These are phyloP conservation scores for Knufia fluminis DNA, from an alignment of 2,329 filamentous ascomycete genomes.

Conservation along the genomic window DNA sequence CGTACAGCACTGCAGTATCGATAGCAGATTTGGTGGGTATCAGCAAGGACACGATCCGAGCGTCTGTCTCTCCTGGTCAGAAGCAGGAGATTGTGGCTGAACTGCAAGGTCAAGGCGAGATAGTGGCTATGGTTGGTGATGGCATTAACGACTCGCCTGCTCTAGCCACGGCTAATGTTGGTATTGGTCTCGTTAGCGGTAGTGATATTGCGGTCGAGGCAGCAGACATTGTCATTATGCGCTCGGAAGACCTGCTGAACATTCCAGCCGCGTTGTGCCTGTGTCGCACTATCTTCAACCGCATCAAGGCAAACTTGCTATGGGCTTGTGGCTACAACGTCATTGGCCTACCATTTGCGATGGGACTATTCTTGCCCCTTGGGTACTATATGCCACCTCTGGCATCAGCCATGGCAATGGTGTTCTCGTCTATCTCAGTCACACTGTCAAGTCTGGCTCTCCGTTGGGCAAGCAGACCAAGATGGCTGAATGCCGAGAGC, in stretches of 20 bases:
- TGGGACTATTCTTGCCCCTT: slow-evolving; percentile 89
- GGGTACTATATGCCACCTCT: slow-evolving; percentile 75
- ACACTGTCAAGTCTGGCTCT: slow-evolving; percentile 74
- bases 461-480: slow-evolving; percentile 75
- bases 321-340: slow-evolving; percentile 94
- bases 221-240: slow-evolving; percentile 92
- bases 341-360: slow-evolving; percentile 85
- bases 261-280: slow-evolving; percentile 82
- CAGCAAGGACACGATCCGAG: slow-evolving; percentile 62
- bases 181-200: slow-evolving; percentile 83
- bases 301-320: slow-evolving; percentile 86
- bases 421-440: slow-evolving; percentile 85
- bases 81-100: slow-evolving; percentile 78
- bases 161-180: slow-evolving; percentile 81
- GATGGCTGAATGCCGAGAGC: slow-evolving; percentile 70
- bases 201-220: slow-evolving; percentile 98
- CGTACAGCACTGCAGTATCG: slow-evolving; percentile 69
- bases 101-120: slow-evolving; percentile 63
- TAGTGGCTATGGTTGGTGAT: slow-evolving; percentile 94
- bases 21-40: slow-evolving; percentile 81
- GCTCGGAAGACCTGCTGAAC: slow-evolving; percentile 79
- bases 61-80: slow-evolving; percentile 81
- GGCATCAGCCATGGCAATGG: slow-evolving; percentile 88
- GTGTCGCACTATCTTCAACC: slow-evolving; percentile 72
- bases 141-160: slow-evolving; percentile 98